Evolutionary conservation across 2,329 filamentous ascomycete species (phyloP), one percentile per base, ranked within the genome.

Genomic region (Neonectria sp.): DNA sequence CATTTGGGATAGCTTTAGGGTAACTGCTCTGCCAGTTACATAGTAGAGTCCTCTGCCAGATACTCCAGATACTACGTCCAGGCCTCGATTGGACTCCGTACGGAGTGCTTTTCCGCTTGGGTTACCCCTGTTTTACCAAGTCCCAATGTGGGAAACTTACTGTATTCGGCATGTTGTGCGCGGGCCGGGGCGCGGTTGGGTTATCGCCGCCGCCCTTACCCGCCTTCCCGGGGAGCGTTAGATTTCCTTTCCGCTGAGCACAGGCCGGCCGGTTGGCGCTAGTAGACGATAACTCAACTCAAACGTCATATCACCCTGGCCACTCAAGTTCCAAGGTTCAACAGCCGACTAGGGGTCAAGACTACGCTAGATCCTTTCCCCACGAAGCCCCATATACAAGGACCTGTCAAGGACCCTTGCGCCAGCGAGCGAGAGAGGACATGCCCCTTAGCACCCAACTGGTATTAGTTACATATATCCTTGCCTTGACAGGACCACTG

Each of bases 301-400:
- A 27, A 15, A 48, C 45, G 45, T 48, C 24, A 25, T 48, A 13
- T 7, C 21, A 24, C 15, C 37, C 15, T n/a, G 15, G 37, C 12
- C 12, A 2, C 11, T 35, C 33, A 35, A 6, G 15, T 40, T 40
- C n/a, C 46, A 51, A 29, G 24, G 46, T 15, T 27, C 45, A 48
- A 48, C 45, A 21, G 45, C 3, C 45, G 21, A 15, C 46, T 13
- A 15, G 46, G 24, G 25, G 9, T 6, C 46, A 13, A 29, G 46
- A 51, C 8, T 51, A 27, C 46, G 46, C 46, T 51, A 51, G 24
- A 51, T 25, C 46, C 46, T n/a, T 27, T 15, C 46, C 46, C 24
- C 27, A 17, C 45, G 15, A 27, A 17, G 46, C 13, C 46, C 46
- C 46, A 48, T 25, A 15, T 25, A 11, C 21, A 15, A 21, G 11